A percentile compares a stretch with the other conserved stretches of the same genome.
phyloP scores from a whole-genome alignment of 192 early-diverging fungal species.

The Coemansia reversa region DNA sequence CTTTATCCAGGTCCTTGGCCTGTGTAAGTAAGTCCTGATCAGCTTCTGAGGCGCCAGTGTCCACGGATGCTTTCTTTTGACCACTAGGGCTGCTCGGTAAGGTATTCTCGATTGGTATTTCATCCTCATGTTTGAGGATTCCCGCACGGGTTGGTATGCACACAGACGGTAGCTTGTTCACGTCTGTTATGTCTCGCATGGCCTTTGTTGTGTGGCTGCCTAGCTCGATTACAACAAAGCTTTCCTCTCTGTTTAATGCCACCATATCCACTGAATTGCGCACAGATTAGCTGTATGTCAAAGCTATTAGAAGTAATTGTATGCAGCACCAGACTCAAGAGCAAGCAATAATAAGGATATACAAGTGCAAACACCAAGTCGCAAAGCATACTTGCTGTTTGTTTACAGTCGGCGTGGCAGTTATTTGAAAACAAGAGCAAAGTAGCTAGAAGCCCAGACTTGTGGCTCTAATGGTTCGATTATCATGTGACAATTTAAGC shows the following conservation, averaged over 20 bases:
- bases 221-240: conserved; percentile 84
- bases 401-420: background rate
- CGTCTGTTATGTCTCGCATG: conserved; percentile 72
- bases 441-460: no score
- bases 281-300: background rate
- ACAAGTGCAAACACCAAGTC: conserved; percentile 3
- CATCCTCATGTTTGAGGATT: conserved; percentile 15
- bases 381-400: background rate
- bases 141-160: conserved; percentile 50
- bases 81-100: background rate
- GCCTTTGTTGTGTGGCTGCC: conserved; percentile 79
- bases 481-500: no score
- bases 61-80: background rate
- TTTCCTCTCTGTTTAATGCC: conserved; percentile 64
- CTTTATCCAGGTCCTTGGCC: no score
- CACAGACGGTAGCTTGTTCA: conserved; percentile 67
- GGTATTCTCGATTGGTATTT: background rate
- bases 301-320: background rate
- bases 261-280: conserved; percentile 17
- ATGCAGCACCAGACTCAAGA: background rate
- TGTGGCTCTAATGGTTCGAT: no score
- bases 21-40: no score
- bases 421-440: no score
- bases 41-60: background rate
- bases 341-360: background rate